phyloP scores from a whole-genome alignment of 2,329 filamentous ascomycete genomes.

The Alternaria consortialis region DNA sequence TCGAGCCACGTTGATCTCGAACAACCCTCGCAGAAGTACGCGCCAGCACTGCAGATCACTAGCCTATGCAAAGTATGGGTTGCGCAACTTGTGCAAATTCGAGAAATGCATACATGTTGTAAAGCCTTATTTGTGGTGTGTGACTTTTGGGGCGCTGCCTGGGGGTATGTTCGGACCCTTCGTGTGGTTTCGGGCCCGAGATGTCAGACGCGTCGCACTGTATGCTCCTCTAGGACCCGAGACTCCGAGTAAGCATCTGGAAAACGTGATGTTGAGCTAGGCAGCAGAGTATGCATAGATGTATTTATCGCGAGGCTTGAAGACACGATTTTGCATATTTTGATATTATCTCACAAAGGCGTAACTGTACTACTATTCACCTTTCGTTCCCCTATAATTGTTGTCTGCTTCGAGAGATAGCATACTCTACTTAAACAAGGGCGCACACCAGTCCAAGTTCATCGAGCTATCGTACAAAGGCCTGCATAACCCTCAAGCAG shows the following conservation, averaged over 20 bases:
- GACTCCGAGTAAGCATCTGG: background rate
- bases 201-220: background rate
- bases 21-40: background rate
- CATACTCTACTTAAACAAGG: background rate
- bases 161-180: background rate
- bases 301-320: background rate
- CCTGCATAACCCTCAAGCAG: background rate
- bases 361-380: no score
- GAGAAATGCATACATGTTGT: background rate
- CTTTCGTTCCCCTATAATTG: background rate
- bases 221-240: background rate
- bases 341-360: background rate
- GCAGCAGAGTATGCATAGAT: background rate
- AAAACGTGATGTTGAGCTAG: background rate
- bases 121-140: background rate
- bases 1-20: background rate
- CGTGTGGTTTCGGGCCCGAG: background rate
- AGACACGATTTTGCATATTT: background rate
- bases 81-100: background rate
- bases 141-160: background rate
- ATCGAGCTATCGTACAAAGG: background rate
- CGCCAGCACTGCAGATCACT: background rate
- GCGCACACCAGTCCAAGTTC: background rate
- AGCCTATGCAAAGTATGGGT: background rate
- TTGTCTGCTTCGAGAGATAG: background rate